phyloP scores from a whole-genome alignment of 2,329 filamentous ascomycete species.

The Bertia moriformis region DNA sequence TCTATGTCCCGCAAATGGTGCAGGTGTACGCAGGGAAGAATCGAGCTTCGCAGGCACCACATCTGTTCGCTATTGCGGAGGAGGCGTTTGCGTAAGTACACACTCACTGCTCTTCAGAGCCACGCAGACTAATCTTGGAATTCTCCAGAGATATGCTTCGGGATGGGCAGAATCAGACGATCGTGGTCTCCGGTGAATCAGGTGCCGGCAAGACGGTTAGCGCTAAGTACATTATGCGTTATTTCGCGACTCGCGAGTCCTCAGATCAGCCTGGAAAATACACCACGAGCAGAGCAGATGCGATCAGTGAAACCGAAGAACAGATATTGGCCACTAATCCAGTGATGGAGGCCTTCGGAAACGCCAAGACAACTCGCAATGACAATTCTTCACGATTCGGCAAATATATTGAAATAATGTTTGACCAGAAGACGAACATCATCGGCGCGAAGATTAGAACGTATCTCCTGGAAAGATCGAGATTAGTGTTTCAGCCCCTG shows the following conservation, averaged over 20 bases:
- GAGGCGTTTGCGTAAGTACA: constrained; percentile 80
- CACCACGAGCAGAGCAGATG: constrained; percentile 57
- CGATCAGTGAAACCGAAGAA: constrained; percentile 96
- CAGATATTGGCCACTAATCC: constrained; percentile 96
- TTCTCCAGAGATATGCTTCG: constrained; percentile 76
- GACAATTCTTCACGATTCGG: constrained; percentile 98
- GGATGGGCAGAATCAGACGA: constrained; percentile 89
- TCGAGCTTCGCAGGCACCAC: constrained; percentile 86
- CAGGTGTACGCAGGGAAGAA: constrained; percentile 97
- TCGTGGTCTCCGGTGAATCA: constrained; percentile 97
- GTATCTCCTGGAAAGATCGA: constrained; percentile 85
- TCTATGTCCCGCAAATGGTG: constrained; percentile 99
- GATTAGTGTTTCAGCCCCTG: constrained; percentile 89
- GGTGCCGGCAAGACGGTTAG: constrained; percentile 98
- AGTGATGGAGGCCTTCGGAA: constrained; percentile 99
- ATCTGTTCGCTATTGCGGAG: constrained; percentile 96
- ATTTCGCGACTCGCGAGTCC: constrained; percentile 93
- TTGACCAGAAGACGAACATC: constrained; percentile 86
- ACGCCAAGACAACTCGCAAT: constrained; percentile 98
- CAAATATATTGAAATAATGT: constrained; percentile 99
- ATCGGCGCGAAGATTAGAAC: constrained; percentile 95
- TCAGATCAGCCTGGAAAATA: constrained; percentile 73
- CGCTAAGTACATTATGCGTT: constrained; percentile 99
- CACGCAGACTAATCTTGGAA: too few species aligned
- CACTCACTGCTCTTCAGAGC: constrained; percentile 1